phyloP scores from a whole-genome alignment of 805 yeast genomes.

The Clavispora carvajalis region DNA sequence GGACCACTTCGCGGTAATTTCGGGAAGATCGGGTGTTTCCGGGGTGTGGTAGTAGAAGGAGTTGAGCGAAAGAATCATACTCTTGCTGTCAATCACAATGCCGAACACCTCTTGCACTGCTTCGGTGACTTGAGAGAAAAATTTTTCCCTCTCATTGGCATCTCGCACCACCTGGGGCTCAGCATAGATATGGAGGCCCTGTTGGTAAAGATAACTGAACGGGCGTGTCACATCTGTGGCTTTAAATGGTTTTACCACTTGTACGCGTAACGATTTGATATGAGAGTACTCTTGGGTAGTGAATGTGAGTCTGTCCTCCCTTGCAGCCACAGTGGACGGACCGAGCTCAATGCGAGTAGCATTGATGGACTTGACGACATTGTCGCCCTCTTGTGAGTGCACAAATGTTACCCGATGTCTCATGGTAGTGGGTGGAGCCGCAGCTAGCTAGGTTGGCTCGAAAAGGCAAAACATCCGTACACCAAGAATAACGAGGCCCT shows the following conservation, averaged over 20 bases:
- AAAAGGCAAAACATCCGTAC: neutral
- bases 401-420: conserved; percentile 12
- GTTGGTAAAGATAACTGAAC: conserved; percentile 22
- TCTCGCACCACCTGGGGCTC: conserved; percentile 18
- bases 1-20: neutral
- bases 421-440: conserved; percentile 4
- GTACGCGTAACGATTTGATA: conserved; percentile 11
- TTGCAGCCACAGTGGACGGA: neutral
- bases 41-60: conserved; percentile 23
- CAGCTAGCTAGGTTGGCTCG: neutral
- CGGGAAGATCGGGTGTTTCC: neutral
- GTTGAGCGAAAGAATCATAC: conserved; percentile 25
- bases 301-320: conserved; percentile 10
- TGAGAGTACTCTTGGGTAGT: conserved; percentile 2
- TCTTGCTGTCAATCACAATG: conserved; percentile 10
- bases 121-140: conserved; percentile 18
- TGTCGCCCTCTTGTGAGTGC: conserved; percentile 3
- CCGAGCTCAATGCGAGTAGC: conserved; percentile 4
- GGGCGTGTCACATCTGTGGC: conserved; percentile 6
- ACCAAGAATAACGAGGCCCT: neutral
- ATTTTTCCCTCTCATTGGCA: conserved; percentile 11
- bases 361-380: conserved; percentile 5
- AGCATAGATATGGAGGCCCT: conserved; percentile 28
- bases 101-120: conserved; percentile 16
- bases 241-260: conserved; percentile 3